Conservation (phyloP, 441 rosid genomes). For the Pelargonium exstipulatum region DNA sequence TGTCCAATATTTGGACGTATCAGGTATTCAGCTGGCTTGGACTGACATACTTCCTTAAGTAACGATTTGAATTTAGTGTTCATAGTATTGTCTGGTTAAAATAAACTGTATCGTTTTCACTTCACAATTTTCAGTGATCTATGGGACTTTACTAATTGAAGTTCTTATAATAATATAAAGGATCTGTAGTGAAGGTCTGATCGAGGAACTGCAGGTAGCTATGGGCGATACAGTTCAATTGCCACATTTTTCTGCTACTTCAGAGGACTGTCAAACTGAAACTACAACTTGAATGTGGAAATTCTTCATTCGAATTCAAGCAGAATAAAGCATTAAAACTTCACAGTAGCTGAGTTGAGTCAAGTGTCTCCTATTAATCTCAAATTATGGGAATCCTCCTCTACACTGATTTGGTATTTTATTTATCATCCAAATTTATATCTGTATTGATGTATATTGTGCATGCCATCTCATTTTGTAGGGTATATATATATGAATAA, state of each 20-base stretch:
- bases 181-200: not conserved
- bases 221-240: not conserved
- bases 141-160: not conserved
- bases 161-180: not conserved
- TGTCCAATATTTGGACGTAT: not conserved
- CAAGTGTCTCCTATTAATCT: not conserved
- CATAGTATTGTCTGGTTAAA: not conserved
- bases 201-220: not conserved
- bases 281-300: not conserved
- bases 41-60: not conserved
- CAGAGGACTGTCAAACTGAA: not conserved
- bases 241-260: not conserved
- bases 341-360: not conserved
- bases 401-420: not conserved
- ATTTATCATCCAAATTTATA: not conserved
- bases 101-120: not conserved
- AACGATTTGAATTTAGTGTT: not conserved
- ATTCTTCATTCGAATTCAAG: not conserved
- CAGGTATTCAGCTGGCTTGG: not conserved
- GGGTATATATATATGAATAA: not conserved
- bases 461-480: not conserved
- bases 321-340: not conserved
- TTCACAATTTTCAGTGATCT: not conserved
- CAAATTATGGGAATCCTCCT: not conserved
- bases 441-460: not conserved